These are phyloP conservation scores for Phytophthora hibernalis DNA, from an alignment of 352 stramenopile species.

Conservation along the genomic window DNA sequence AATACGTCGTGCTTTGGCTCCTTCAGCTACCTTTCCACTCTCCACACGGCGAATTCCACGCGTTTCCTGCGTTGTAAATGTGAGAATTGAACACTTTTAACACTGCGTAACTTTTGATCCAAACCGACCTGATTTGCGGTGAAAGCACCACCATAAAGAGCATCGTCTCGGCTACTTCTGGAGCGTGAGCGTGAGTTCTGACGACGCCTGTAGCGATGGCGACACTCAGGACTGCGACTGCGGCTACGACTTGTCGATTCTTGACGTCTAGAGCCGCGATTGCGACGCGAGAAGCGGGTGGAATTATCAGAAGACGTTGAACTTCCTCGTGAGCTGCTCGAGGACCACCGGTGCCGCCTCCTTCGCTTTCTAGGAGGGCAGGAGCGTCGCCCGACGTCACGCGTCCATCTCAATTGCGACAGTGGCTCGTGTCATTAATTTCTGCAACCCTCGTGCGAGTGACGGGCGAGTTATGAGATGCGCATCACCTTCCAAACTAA, in stretches of 20 bases:
- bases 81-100: conserved; percentile 4
- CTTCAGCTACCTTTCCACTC: background rate
- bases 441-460: conserved; percentile 9
- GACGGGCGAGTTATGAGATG: conserved; percentile 22
- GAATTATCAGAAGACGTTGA: conserved; percentile 11
- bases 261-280: conserved; percentile 5
- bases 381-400: conserved; percentile 23
- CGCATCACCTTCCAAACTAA: conserved; percentile 1
- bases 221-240: conserved; percentile 21
- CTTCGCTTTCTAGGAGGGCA: conserved; percentile 6
- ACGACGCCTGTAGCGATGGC: conserved; percentile 2
- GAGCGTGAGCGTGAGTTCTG: background rate
- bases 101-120: conserved; percentile 9
- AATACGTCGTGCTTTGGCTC: conserved; percentile 13
- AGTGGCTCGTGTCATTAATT: conserved; percentile 1
- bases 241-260: conserved; percentile 16
- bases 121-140: conserved; percentile 6
- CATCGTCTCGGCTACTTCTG: conserved; percentile 3
- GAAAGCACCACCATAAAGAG: background rate
- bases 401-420: conserved; percentile 14
- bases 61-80: background rate
- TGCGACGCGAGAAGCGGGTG: conserved; percentile 8
- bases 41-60: conserved; percentile 10
- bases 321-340: conserved; percentile 14
- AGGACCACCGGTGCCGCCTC: background rate